Conservation (phyloP, 441 rosid species). For the Populus trichocarpa region DNA sequence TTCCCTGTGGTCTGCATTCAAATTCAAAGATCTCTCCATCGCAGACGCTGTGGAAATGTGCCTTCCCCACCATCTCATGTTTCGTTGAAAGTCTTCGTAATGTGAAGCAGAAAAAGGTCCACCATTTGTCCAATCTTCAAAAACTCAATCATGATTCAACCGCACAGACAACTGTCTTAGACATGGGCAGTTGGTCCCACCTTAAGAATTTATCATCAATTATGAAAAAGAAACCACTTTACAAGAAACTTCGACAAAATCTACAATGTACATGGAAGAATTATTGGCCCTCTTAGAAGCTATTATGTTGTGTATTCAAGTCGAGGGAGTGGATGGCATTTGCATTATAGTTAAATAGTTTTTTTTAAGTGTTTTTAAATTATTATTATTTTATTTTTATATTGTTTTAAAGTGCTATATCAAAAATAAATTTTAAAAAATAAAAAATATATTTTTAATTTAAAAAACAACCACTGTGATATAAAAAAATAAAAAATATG, state of each 20-base stretch:
- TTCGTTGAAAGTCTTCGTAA: background rate
- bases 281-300: background rate
- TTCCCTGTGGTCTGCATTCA: background rate
- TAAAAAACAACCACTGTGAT: too few relatives aligned
- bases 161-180: conserved; percentile 23
- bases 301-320: background rate
- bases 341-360: too few relatives aligned
- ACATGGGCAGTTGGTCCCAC: conserved; percentile 12
- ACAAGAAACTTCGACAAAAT: background rate
- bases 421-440: too few relatives aligned
- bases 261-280: background rate
- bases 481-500: too few relatives aligned
- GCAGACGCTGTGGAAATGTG: background rate
- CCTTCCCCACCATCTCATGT: background rate
- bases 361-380: too few relatives aligned
- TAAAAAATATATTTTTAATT: too few relatives aligned
- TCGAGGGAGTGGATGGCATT: background rate
- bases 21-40: background rate
- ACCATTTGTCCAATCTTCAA: conserved; percentile 1
- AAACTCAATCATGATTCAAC: conserved; percentile 10
- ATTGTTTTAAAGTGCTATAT: too few relatives aligned
- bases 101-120: background rate
- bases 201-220: background rate
- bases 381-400: too few relatives aligned
- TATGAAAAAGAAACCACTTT: background rate